Conservation (phyloP, 148 eudicot genomes). For the Camellia granthamiana region DNA sequence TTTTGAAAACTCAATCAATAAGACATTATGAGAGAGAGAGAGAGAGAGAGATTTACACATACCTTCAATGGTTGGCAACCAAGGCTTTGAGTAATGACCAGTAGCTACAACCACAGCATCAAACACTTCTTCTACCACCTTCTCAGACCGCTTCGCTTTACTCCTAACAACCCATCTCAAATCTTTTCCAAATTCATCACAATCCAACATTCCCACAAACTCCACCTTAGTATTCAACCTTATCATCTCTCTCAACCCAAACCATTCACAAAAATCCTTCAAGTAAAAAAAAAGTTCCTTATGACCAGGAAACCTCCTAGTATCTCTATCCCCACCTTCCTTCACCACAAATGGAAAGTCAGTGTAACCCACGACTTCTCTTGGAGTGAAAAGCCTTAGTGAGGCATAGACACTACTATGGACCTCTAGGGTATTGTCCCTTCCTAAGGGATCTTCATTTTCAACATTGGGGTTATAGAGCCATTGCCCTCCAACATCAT, state of each 20-base stretch:
- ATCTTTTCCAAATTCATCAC: slow-evolving; percentile 35
- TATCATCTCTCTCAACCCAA: slow-evolving; percentile 59
- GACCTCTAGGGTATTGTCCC: slow-evolving; percentile 34
- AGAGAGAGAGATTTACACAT: background rate
- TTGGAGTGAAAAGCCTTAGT: slow-evolving; percentile 57
- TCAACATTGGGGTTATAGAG: slow-evolving; percentile 59
- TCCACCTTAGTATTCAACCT: slow-evolving; percentile 75
- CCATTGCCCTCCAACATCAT: slow-evolving; percentile 91
- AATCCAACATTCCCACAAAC: slow-evolving; percentile 54
- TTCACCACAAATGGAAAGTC: slow-evolving; percentile 70
- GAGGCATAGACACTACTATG: slow-evolving; percentile 77
- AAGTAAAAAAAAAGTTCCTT: slow-evolving; percentile 54
- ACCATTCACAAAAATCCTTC: slow-evolving; percentile 62
- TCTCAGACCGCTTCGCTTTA: slow-evolving; percentile 30
- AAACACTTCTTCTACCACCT: slow-evolving; percentile 61
- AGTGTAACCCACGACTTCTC: slow-evolving; percentile 73
- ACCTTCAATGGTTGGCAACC: slow-evolving; percentile 72
- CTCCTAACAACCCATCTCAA: slow-evolving; percentile 66
- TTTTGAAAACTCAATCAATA: too few species aligned
- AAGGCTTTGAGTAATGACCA: slow-evolving; percentile 77
- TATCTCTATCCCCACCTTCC: slow-evolving; percentile 51
- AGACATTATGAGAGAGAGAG: background rate
- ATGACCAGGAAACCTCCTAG: slow-evolving; percentile 79
- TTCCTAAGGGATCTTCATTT: slow-evolving; percentile 62
- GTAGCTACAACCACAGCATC: slow-evolving; percentile 86